Base-by-base conservation (phyloP, 2,329 filamentous ascomycete species). In the Fusarium devonianum region DNA sequence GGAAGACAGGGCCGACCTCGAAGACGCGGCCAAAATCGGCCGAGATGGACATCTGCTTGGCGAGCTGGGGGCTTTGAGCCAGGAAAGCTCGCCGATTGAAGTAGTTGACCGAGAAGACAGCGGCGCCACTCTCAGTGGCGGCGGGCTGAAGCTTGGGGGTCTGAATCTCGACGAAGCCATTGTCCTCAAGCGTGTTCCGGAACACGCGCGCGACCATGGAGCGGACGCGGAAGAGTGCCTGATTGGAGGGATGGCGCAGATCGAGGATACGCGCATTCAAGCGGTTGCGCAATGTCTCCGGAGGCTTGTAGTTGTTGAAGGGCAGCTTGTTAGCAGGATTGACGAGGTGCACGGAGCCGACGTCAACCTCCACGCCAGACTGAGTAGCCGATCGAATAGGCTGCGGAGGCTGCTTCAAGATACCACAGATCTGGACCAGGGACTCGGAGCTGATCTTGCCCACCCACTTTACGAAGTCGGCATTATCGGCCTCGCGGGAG, bases 31-130 rank as follows among this genome's bases (percentile, higher is more conserved):
- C 87, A 68, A 96, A 94, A 69, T 97, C 92, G 19, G 92, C 87
- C 5, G 91, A 90, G 29, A 97, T 91, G 40, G 86, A 84, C 89
- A 96, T 93, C 72, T 97, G 92, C 75, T 97, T 97, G 42, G 90
- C 89, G 57, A 97, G 73, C 71, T 97, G 92, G 6, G 92, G 92
- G 54, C 90, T 95, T 74, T 97, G 92, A 0, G 92, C 92, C 11
- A 97, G 75, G 76, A 94, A 97, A 3, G 92, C 92, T 14, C 84
- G 84, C 41, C 92, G 85, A 21, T 86, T 89, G 74, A 97, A 97
- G 75, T 97, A 97, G 67, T 94, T 89, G 37, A 96, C 84, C 69
- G 90, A 86, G 78, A 97, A 97, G 5, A 97, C 92, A 57, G 90
- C 91, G 11, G 92, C 87, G 35, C 92, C 92, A 35, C 90, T 96